A percentile compares a stretch with the other conserved stretches of the same genome.
Evolutionary conservation across 768 basidiomycete genomes (phyloP).

Genomic region (Paxillus involutus): DNA sequence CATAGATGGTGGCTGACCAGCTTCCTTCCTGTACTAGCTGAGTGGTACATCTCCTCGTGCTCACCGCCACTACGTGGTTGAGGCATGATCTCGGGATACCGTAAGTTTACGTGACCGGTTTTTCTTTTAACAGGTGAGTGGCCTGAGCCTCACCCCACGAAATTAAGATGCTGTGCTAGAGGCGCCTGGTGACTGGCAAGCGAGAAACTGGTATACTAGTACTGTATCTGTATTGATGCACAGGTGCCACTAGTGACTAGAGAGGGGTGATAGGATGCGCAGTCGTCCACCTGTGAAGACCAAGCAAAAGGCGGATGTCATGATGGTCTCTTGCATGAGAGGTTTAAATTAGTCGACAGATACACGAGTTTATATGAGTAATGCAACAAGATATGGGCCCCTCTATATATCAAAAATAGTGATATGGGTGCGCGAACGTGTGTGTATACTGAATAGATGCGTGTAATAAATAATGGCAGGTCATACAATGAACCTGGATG

Average conservation of each 20-base stretch:
- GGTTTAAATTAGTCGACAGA: background rate
- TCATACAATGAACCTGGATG: conserved; percentile 9
- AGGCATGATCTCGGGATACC: conserved; percentile 29
- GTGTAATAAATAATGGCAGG: conserved; percentile 14
- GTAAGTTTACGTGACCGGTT: conserved; percentile 25
- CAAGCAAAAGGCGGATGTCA: background rate
- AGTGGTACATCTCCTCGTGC: conserved; percentile 10
- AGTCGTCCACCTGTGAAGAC: background rate
- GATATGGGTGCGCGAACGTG: conserved; percentile 11
- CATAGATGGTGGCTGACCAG: conserved; percentile 5
- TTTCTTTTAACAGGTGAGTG: conserved; percentile 8
- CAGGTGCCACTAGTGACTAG: too few species aligned
- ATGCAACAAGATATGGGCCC: background rate
- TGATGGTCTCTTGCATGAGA: background rate
- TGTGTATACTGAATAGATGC: conserved; percentile 13
- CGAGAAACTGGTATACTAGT: background rate
- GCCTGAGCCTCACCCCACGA: conserved; percentile 1
- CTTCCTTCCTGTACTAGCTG: background rate
- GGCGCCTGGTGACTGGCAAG: background rate
- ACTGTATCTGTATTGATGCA: too few species aligned
- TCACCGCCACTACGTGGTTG: conserved; percentile 31
- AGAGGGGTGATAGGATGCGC: background rate
- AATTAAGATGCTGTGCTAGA: conserved; percentile 16
- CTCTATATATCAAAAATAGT: conserved; percentile 5
- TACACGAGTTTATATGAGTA: conserved; percentile 2